phyloP scores from a whole-genome alignment of 2,329 filamentous ascomycete genomes.

The Penicillium sp. region DNA sequence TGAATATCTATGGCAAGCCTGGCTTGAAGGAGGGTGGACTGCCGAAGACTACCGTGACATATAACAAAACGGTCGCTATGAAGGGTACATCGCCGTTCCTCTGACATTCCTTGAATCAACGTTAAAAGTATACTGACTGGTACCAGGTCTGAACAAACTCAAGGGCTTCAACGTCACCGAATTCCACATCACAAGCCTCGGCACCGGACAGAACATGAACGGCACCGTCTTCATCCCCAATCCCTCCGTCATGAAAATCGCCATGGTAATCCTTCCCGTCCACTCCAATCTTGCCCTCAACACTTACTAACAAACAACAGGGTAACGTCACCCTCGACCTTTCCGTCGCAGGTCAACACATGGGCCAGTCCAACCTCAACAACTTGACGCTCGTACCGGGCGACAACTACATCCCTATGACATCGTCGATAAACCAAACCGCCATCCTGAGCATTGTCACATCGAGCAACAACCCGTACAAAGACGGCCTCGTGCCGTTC shows the following conservation, averaged over 20 bases:
- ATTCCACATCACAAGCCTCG: slow-evolving; percentile 42
- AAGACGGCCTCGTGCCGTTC: slow-evolving; percentile 51
- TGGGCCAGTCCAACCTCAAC: slow-evolving; percentile 52
- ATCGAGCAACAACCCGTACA: slow-evolving; percentile 35
- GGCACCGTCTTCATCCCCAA: slow-evolving; percentile 59
- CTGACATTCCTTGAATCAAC: background rate
- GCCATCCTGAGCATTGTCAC: slow-evolving; percentile 31
- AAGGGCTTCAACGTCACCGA: slow-evolving; percentile 51
- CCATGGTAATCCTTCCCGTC: slow-evolving; percentile 40
- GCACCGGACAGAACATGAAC: slow-evolving; percentile 53
- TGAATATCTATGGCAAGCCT: slow-evolving; percentile 54
- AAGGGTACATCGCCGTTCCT: slow-evolving; percentile 45
- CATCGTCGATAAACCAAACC: slow-evolving; percentile 47
- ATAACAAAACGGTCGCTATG: slow-evolving; percentile 57
- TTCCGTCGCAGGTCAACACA: slow-evolving; percentile 44
- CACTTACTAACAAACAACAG: slow-evolving; percentile 16
- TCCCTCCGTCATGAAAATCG: slow-evolving; percentile 56
- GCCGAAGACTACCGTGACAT: slow-evolving; percentile 52
- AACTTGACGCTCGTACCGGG: slow-evolving; percentile 56
- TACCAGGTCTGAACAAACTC: slow-evolving; percentile 58
- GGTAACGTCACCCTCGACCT: slow-evolving; percentile 59
- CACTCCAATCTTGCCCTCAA: background rate
- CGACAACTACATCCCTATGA: slow-evolving; percentile 53
- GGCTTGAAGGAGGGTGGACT: slow-evolving; percentile 52
- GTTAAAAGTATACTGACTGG: background rate